Evolutionary conservation across 805 yeast species (phyloP), one percentile per base, ranked within the genome.

Genomic region (Candida caryicola): DNA sequence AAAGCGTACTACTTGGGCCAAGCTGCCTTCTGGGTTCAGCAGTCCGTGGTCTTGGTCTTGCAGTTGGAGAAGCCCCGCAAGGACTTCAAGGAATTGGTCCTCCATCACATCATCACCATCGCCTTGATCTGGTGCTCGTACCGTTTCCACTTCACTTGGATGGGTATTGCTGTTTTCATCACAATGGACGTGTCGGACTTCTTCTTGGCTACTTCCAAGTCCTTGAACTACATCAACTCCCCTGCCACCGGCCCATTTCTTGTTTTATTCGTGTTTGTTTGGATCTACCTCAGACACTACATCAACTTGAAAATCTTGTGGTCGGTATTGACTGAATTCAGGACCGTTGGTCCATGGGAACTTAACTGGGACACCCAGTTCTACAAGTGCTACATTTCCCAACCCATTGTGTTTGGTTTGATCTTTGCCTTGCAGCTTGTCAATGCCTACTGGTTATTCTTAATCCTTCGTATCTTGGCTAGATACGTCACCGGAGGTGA

Each of bases 21-120:
- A 67, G 97, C 98, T 4, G 85, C 97, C 4, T 93, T 88, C 63
- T 93, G 99, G 99, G 81, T 89, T 16, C 99, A 93, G 68, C 99
- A 93, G 66, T 82, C 95, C 1, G 80, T 85, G 29, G 85, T 93
- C 23, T 71, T 93, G 46, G 66, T 79, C 32, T 71, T 93, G 46
- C 95, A 85, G 61, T 73, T 93, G 44, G 99, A 93, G 64, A 87
- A 87, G 60, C 98, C 96, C 41, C 77, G 99, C 62, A 90, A 89
- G 63, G 99, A 93, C 61, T 90, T 81, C 65, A 69, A 81, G 51
- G 99, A 93, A 64, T 75, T 93, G 44, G 86, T 91, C 28, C 81
- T 87, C 62, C 99, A 93, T 63, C 99, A 93, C 60, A 76, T 93
- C 45, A 81, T 93, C 46, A 93, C 99, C 17, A 80, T 93, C 59